A percentile compares a stretch with the other conserved stretches of the same genome.
These are phyloP conservation scores for Chimonanthus praecox DNA, from an alignment of 164 flowering plant genomes.

Conservation along the genomic window DNA sequence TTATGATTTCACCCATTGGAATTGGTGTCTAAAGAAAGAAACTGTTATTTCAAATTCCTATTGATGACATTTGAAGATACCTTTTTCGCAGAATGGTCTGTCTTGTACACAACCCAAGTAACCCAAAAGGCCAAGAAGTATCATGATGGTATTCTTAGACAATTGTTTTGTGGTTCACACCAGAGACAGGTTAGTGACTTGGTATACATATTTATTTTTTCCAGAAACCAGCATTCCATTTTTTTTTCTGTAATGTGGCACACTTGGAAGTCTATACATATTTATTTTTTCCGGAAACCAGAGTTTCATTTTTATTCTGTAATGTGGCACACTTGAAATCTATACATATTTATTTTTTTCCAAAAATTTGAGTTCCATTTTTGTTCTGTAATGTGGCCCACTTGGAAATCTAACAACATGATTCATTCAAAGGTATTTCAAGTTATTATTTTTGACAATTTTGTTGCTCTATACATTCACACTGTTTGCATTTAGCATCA, in stretches of 20 bases:
- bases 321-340: too few species aligned
- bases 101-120: constrained; percentile 59
- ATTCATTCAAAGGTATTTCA: background rate
- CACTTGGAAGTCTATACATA: background rate
- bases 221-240: background rate
- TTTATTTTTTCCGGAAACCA: background rate
- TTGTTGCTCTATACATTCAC: background rate
- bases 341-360: background rate
- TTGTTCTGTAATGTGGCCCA: background rate
- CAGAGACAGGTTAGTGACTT: constrained; percentile 49
- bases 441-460: background rate
- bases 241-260: background rate
- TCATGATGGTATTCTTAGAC: constrained; percentile 65
- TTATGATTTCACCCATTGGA: background rate
- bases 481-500: background rate
- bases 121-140: constrained; percentile 73
- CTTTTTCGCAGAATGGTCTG: constrained; percentile 42
- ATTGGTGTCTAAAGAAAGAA: background rate
- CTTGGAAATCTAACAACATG: background rate
- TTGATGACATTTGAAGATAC: background rate
- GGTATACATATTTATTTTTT: background rate
- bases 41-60: background rate
- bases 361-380: background rate
- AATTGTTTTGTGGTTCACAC: constrained; percentile 35
- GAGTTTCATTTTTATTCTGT: background rate